Evolutionary conservation across 2,329 filamentous ascomycete genomes (phyloP).

Genomic region (Aureobasidium zeae): DNA sequence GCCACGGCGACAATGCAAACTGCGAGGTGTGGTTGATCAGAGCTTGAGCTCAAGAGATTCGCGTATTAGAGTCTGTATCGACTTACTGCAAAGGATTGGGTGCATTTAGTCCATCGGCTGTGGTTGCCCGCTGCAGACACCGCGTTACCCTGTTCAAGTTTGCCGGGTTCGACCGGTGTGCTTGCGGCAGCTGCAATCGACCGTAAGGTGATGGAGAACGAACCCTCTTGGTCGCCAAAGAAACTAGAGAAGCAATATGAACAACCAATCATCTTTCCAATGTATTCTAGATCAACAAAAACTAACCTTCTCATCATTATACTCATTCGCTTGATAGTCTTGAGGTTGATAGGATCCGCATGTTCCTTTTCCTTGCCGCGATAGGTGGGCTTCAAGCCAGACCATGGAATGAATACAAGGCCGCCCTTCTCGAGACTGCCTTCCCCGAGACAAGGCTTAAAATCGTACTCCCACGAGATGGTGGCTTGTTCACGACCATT

Average conservation of each 20-base stretch:
- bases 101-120: conserved; percentile 4
- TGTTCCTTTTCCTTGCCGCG: conserved; percentile 57
- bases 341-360: conserved; percentile 49
- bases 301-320: conserved; percentile 73
- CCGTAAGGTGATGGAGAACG: conserved; percentile 50
- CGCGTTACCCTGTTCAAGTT: conserved; percentile 8
- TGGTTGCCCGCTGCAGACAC: conserved; percentile 1
- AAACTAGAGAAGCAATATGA: conserved; percentile 47
- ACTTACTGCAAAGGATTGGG: conserved; percentile 8
- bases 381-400: conserved; percentile 61
- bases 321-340: conserved; percentile 55
- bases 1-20: conserved; percentile 12
- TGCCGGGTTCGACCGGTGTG: conserved; percentile 7
- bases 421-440: conserved; percentile 22
- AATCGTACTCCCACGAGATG: conserved; percentile 66
- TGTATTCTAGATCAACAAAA: conserved; percentile 3
- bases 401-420: conserved; percentile 52
- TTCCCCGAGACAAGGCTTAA: conserved; percentile 29
- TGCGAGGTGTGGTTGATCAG: neutral
- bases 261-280: neutral
- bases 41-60: neutral
- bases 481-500: conserved; percentile 64
- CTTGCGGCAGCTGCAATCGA: conserved; percentile 41
- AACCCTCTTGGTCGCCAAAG: conserved; percentile 63
- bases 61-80: neutral